Evolutionary conservation across 2,329 filamentous ascomycete species (phyloP).

Genomic region (Chalaropsis ovoidea): DNA sequence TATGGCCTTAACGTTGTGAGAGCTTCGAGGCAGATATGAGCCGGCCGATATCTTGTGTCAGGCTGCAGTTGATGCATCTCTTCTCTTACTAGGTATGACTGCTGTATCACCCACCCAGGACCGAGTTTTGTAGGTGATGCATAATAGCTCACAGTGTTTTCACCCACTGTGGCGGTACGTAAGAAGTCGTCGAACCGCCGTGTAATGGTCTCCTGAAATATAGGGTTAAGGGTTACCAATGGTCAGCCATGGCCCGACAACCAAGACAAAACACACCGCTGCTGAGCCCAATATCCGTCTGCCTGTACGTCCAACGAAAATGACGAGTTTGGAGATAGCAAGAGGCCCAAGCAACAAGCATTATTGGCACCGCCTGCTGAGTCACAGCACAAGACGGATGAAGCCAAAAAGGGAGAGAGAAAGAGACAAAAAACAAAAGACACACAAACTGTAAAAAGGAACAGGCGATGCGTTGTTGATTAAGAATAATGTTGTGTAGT

Average conservation of each 20-base stretch:
- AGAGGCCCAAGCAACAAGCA: background rate
- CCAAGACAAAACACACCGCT: too few species aligned
- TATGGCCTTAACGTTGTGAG: background rate
- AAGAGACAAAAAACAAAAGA: background rate
- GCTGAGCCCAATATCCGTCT: too few species aligned
- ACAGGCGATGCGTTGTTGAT: background rate
- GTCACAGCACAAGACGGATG: background rate
- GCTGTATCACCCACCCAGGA: too few species aligned
- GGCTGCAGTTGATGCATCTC: background rate
- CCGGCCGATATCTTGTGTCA: background rate
- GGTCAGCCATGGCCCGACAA: too few species aligned
- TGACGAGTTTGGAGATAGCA: background rate
- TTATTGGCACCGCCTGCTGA: background rate
- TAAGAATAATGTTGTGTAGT: background rate
- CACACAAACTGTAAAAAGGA: background rate
- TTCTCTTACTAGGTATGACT: too few species aligned
- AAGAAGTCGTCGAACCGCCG: too few species aligned
- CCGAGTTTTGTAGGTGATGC: too few species aligned
- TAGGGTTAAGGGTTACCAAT: too few species aligned
- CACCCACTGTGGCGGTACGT: too few species aligned
- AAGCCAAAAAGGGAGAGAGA: background rate
- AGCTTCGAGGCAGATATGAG: background rate
- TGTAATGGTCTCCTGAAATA: too few species aligned
- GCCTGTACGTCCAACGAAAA: too few species aligned
- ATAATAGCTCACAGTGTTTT: too few species aligned